Evolutionary conservation across 1,139 yeast species (phyloP).

Genomic region (Lodderomyces beijingensis): DNA sequence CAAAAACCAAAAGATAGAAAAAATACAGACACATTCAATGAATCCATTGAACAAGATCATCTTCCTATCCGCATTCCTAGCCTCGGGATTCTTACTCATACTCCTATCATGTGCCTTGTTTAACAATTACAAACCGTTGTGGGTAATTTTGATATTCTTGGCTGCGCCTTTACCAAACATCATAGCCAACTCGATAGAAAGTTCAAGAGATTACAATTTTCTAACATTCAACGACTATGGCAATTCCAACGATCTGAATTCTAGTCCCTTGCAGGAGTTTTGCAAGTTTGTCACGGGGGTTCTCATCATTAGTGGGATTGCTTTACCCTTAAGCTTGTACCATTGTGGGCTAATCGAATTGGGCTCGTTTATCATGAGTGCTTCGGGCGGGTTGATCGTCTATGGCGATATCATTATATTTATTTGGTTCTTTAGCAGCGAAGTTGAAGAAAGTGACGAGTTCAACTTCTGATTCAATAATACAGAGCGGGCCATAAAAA

Average conservation of each 20-base stretch:
- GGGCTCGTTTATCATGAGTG: constrained; percentile 62
- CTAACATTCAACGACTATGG: constrained; percentile 56
- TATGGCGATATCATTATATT: constrained; percentile 67
- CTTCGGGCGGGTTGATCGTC: constrained; percentile 67
- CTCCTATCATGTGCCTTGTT: constrained; percentile 70
- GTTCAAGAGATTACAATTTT: constrained; percentile 48
- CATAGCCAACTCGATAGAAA: constrained; percentile 41
- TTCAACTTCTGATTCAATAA: constrained; percentile 40
- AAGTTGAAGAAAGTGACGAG: constrained; percentile 52
- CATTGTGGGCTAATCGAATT: constrained; percentile 55
- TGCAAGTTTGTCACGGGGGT: constrained; percentile 63
- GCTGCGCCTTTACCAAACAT: constrained; percentile 69
- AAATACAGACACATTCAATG: too few relatives aligned
- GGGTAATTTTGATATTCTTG: constrained; percentile 62
- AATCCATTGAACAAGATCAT: constrained; percentile 69
- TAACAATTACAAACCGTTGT: constrained; percentile 66
- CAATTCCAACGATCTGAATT: constrained; percentile 23
- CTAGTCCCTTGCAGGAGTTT: constrained; percentile 49
- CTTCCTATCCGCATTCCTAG: constrained; percentile 64
- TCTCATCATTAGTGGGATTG: constrained; percentile 63
- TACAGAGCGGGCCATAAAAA: background rate
- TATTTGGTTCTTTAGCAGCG: constrained; percentile 63
- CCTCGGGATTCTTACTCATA: constrained; percentile 70
- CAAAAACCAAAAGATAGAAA: too few relatives aligned
- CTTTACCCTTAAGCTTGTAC: constrained; percentile 60